Evolutionary conservation across 148 eudicot genomes (phyloP), one percentile per base, ranked within the genome.

Genomic region (Polygonum maritimum): DNA sequence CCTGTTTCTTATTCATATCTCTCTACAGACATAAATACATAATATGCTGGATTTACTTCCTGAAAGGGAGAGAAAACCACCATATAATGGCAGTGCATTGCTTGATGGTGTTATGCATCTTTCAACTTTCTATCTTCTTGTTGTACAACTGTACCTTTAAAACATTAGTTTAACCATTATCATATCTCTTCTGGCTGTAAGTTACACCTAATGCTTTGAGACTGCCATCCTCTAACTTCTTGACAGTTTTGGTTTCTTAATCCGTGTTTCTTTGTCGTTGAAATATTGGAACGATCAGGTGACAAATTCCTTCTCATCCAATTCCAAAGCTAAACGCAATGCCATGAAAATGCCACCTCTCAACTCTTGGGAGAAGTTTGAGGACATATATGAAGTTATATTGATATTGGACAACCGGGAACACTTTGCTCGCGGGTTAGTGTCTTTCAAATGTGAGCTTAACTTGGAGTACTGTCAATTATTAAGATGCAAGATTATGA

Each of bases 401-500:
- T 75, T 95, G 87, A 78, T 92, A 78, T 75, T 95, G 82, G 99
- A 95, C 79, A 82, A 91, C 47, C 89, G 97, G n/a, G 99, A 95
- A 82, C 87, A 88, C 58, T 95, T 95, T 85, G 78, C 86, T 48
- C 86, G 78, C 60, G 90, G 91, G 99, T 95, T 76, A 82, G 94
- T 80, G 74, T 75, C 57, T 48, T 3, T 74, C 36, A 38, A 63
- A 58, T 21, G 65, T 60, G 36, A 60, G 36, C 67, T 60, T 22
- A 4, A 51, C 19, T 44, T 44, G 47, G 57, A 60, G 67, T 60
- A 60, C 36, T 60, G 67, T 36, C 36, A 51, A n/a, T 51, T 16
- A 58, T 9, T 2, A 22, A 19, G 12, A 4, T 22, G 4, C 21
- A 26, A 26, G 31, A 26, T 26, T 26, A 26, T 26, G 0, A 26